Conservation (phyloP, 208 protist species). For the Dictyostelium gargantuum region DNA sequence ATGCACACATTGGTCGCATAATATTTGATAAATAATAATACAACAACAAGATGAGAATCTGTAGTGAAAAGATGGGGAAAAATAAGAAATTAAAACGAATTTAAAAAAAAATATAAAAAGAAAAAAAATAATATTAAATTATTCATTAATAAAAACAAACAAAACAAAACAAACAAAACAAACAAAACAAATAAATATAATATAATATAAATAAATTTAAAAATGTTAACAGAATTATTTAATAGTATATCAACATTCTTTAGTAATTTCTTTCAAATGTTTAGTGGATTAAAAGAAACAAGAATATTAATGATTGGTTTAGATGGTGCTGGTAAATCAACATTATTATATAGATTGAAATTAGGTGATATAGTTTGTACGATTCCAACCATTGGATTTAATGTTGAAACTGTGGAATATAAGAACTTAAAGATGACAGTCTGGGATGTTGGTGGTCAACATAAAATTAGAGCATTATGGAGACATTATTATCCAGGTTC, state of each 20-base stretch:
- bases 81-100: too few relatives aligned
- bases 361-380: slow-evolving; percentile 83
- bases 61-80: too few relatives aligned
- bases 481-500: slow-evolving; percentile 48
- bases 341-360: slow-evolving; percentile 84
- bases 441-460: slow-evolving; percentile 73
- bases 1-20: too few relatives aligned
- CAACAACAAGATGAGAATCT: too few relatives aligned
- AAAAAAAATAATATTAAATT: too few relatives aligned
- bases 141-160: too few relatives aligned
- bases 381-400: slow-evolving; percentile 93
- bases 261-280: neutral
- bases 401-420: slow-evolving; percentile 93
- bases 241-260: neutral
- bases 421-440: slow-evolving; percentile 87
- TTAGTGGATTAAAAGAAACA: slow-evolving; percentile 91
- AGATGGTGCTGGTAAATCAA: slow-evolving; percentile 98
- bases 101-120: too few relatives aligned
- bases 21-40: too few relatives aligned
- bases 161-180: too few relatives aligned
- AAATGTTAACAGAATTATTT: neutral
- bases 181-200: too few relatives aligned
- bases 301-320: slow-evolving; percentile 98
- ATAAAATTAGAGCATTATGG: slow-evolving; percentile 67
- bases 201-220: too few relatives aligned